Evolutionary conservation across 2,329 filamentous ascomycete genomes (phyloP), one percentile per base, ranked within the genome.

Genomic region (Alternaria hordeiaustralica): DNA sequence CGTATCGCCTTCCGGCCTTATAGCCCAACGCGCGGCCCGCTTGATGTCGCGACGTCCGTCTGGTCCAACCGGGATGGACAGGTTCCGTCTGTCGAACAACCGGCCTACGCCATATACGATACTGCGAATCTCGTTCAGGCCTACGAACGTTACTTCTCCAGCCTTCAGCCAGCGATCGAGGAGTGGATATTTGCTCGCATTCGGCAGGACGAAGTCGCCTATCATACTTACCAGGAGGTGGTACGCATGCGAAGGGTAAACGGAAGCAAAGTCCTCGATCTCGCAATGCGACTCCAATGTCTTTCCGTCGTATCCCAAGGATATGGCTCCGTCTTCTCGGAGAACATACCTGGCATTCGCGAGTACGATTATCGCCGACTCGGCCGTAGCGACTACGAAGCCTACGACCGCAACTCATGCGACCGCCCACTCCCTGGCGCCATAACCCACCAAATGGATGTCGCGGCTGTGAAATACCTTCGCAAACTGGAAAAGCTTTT

Each of bases 391-490:
- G 69, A 63, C 21, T 80, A 80, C 47, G 76, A 78, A 63, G 76
- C 77, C 1, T 80, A 79, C 54, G 72, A 80, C 53, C 71, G 77
- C 10, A 70, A 72, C n/a, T 71, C 71, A 18, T 68, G 71, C 36
- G 75, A 79, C 43, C 71, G 75, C 25, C 76, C 77, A 13, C 67
- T 80, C 4, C 77, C 78, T 20, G 71, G 71, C n/a, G 75, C 75
- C 13, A 79, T 79, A 11, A 75, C 68, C 23, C 76, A 80, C 44
- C 76, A 79, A 56, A 75, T 78, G 66, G 78, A 80, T 47, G 78
- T 80, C 33, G 77, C 75, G 18, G 71, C 78, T 20, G 66, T 79
- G 20, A 78, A 78, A 30, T 74, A 72, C 30, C 62, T 78, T 8
- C 69, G 73, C 45, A 73, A 75, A 23, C 28, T 78, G 23, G 75